Percentiles rank a stretch among this genome's conserved stretches.
These are phyloP conservation scores for Alternaria alternata DNA, from an alignment of 2,329 filamentous ascomycete genomes.

Conservation along the genomic window DNA sequence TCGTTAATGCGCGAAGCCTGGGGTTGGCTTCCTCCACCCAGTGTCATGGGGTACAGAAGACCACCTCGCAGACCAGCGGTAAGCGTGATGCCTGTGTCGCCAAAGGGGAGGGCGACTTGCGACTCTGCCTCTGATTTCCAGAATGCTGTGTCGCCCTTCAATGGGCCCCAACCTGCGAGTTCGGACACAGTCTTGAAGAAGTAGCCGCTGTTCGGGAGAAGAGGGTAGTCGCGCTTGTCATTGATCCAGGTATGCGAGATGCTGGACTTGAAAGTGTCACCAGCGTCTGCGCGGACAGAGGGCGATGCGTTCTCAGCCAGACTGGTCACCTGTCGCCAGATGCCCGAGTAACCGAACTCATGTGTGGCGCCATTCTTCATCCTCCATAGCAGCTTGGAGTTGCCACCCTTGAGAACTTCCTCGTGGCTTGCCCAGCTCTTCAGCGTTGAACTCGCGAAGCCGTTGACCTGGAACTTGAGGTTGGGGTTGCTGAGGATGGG, in stretches of 20 bases:
- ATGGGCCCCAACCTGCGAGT: conserved; percentile 83
- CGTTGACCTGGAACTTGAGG: conserved; percentile 79
- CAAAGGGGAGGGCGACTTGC: conserved; percentile 77
- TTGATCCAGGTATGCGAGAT: conserved; percentile 81
- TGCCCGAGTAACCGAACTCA: conserved; percentile 78
- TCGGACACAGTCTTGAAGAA: conserved; percentile 80
- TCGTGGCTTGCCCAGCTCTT: conserved; percentile 96
- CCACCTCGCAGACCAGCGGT: conserved; percentile 84
- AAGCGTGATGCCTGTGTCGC: conserved; percentile 79
- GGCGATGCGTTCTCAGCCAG: conserved; percentile 79
- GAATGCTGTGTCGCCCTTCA: conserved; percentile 92
- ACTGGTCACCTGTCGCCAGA: conserved; percentile 89
- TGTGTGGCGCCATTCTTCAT: conserved; percentile 71
- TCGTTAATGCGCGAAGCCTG: conserved; percentile 85
- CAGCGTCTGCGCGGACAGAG: conserved; percentile 82
- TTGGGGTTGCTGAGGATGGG: conserved; percentile 87
- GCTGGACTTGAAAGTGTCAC: conserved; percentile 89
- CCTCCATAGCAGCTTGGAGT: conserved; percentile 78
- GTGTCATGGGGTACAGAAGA: conserved; percentile 80
- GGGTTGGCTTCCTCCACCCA: conserved; percentile 64
- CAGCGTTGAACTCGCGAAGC: conserved; percentile 80
- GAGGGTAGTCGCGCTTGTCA: conserved; percentile 83
- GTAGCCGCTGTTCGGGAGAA: conserved; percentile 84
- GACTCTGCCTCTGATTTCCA: conserved; percentile 90
- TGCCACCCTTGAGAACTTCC: conserved; percentile 81